Base-by-base conservation (phyloP, 495 filamentous ascomycete species). In the Neurospora sp. region DNA sequence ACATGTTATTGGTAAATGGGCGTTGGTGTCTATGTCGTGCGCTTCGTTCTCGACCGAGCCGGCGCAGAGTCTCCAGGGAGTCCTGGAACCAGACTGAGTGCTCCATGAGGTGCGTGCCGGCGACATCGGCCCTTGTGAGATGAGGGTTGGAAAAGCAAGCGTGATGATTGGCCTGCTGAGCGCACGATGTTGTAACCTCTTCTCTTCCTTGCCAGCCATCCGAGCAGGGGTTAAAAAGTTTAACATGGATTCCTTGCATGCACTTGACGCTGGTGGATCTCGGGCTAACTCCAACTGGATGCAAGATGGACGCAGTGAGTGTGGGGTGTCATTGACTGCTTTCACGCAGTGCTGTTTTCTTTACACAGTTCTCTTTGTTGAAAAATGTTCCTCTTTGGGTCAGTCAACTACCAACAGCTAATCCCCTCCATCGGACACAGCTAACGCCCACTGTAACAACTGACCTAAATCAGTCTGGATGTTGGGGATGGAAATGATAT, bases 231-330 rank as follows among this genome's bases (percentile, higher is more conserved):
- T 81, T 69, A 13, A 70, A 37, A 72, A 71, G 72, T 71, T 72
- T 78, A 69, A 69, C 73, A 73, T 77, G 78, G 76, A 74, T 77
- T 69, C 74, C 36, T 74, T 71, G 76, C 76, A 81, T 81, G 78
- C 78, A 81, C 74, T 73, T 75, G 72, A 78, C 76, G 78, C 74
- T 74, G 74, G 76, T 78, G 79, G 78, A 82, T 81, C 80, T 80
- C 42, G 62, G 42, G 73, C 77, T 78, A 78, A 39, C 69, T 76
- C 36, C 39, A 71, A 66, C 48, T n/a, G 73, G 72, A 70, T 78
- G 72, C 77, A 76, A 72, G 74, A 75, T 78, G 80, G 77, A 78
- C 73, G 45, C 21, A n/a, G n/a, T 54, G 34, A 62, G 75, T 82
- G 80, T 82, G 79, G 79, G 80, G 79, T 82, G 21, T 28, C 13